Conservation (phyloP, 1,284 basidiomycete genomes). For the Ceratobasidium sp. region DNA sequence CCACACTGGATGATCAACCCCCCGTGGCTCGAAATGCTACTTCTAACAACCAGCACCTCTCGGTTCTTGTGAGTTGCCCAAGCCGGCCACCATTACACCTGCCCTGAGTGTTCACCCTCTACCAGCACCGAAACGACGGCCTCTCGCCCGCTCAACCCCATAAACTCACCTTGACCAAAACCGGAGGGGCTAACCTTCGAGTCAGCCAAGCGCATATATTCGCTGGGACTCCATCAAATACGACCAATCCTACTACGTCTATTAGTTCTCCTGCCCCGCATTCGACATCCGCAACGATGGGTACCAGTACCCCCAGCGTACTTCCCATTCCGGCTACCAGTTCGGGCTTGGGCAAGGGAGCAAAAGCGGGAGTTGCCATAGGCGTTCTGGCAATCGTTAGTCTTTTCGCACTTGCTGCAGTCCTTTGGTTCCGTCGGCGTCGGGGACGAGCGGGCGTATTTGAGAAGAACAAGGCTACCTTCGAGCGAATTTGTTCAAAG, state of each 20-base stretch:
- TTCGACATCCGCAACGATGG: background rate
- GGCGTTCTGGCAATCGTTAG: background rate
- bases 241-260: background rate
- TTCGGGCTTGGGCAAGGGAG: background rate
- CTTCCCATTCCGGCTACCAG: background rate
- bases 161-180: background rate
- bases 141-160: background rate
- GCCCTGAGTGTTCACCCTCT: background rate
- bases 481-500: conserved; percentile 10
- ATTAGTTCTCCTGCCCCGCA: background rate
- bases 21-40: background rate
- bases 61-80: background rate
- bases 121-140: background rate
- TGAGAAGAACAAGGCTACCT: background rate
- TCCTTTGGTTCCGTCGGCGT: background rate
- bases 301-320: background rate
- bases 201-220: background rate
- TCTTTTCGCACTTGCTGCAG: background rate
- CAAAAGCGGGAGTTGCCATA: background rate
- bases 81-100: too few species aligned
- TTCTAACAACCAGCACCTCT: background rate
- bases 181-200: background rate
- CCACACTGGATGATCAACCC: background rate
- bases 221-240: background rate
- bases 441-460: background rate